phyloP scores from a whole-genome alignment of 2,329 filamentous ascomycete species.

The Talaromyces piceae region DNA sequence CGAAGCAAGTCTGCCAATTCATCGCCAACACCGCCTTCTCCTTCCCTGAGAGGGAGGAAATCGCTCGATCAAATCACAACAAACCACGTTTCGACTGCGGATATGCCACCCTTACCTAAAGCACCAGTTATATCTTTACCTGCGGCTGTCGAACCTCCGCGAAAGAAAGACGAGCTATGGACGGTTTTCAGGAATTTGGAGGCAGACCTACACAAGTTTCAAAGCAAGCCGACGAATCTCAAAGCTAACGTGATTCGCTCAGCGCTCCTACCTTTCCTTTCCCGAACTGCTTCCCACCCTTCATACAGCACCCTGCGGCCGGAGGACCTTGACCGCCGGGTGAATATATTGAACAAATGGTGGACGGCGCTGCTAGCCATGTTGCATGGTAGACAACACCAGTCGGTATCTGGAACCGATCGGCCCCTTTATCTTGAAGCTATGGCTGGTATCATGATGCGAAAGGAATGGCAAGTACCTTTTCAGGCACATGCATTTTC shows the following conservation, averaged over 20 bases:
- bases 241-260: slow-evolving; percentile 69
- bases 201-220: slow-evolving; percentile 65
- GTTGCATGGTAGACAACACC: slow-evolving; percentile 66
- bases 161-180: slow-evolving; percentile 64
- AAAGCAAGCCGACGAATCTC: slow-evolving; percentile 62
- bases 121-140: slow-evolving; percentile 43
- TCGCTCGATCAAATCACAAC: slow-evolving; percentile 42
- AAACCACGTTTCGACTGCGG: background rate
- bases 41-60: slow-evolving; percentile 32
- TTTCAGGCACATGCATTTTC: slow-evolving; percentile 36
- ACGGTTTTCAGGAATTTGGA: slow-evolving; percentile 60
- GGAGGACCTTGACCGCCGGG: slow-evolving; percentile 74
- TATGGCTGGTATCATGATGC: slow-evolving; percentile 73
- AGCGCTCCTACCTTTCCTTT: slow-evolving; percentile 68
- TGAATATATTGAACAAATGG: slow-evolving; percentile 80
- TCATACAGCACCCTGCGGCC: slow-evolving; percentile 60
- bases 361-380: slow-evolving; percentile 78
- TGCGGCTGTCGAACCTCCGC: slow-evolving; percentile 35
- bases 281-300: slow-evolving; percentile 59
- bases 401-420: slow-evolving; percentile 76
- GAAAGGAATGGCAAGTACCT: slow-evolving; percentile 76
- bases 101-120: slow-evolving; percentile 33
- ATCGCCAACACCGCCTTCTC: slow-evolving; percentile 30
- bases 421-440: slow-evolving; percentile 72
- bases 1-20: slow-evolving; percentile 30